phyloP scores from a whole-genome alignment of 2,329 filamentous ascomycete genomes.

The Penicillium sp. region DNA sequence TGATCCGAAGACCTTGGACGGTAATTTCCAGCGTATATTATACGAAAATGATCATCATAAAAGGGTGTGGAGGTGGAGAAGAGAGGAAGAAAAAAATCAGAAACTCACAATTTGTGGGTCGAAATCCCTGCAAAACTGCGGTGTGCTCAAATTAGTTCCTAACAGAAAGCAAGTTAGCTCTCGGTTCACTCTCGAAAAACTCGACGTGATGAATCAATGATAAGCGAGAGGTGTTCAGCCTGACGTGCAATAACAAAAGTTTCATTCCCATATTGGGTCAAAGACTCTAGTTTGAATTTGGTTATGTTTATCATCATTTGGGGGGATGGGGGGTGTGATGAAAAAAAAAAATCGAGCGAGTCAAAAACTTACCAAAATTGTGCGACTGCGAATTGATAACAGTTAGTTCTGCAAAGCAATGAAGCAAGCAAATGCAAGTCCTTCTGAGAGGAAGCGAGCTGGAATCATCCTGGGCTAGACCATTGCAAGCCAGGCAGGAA shows the following conservation, averaged over 20 bases:
- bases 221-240: slow-evolving; percentile 68
- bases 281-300: slow-evolving; percentile 93
- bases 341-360: slow-evolving; percentile 19
- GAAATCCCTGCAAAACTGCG: not conserved
- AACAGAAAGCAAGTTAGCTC: slow-evolving; percentile 30
- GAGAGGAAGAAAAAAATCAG: slow-evolving; percentile 37
- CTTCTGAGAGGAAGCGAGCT: slow-evolving; percentile 3
- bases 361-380: slow-evolving; percentile 38
- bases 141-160: slow-evolving; percentile 23
- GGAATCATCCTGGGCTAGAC: slow-evolving; percentile 23
- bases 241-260: slow-evolving; percentile 83
- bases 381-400: slow-evolving; percentile 14
- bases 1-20: slow-evolving; percentile 75
- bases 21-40: slow-evolving; percentile 92
- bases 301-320: slow-evolving; percentile 81
- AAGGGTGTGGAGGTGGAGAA: slow-evolving; percentile 36
- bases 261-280: slow-evolving; percentile 81
- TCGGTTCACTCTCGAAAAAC: slow-evolving; percentile 20
- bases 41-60: slow-evolving; percentile 64
- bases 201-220: slow-evolving; percentile 25
- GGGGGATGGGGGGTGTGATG: slow-evolving; percentile 39
- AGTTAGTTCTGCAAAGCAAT: slow-evolving; percentile 19
- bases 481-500: slow-evolving; percentile 32
- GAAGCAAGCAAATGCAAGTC: not conserved
- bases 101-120: slow-evolving; percentile 35